Base-by-base conservation (phyloP, 2,329 filamentous ascomycete genomes). In the Cladophialophora psammophila region DNA sequence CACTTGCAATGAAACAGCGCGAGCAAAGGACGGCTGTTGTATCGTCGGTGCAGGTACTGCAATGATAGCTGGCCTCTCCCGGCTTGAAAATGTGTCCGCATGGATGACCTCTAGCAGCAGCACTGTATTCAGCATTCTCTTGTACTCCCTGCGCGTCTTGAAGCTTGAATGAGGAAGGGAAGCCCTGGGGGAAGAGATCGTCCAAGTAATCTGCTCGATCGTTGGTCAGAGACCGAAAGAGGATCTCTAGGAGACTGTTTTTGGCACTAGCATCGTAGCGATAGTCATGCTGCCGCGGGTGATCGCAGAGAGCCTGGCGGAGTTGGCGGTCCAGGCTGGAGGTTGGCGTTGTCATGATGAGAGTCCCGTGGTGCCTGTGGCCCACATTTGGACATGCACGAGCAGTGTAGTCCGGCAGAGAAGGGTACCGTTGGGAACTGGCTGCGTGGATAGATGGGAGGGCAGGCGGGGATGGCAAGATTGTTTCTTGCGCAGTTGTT, bases 61-160 rank as follows among this genome's bases (percentile, higher is more conserved):
- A 99, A 74, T 91, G 87, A 78, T 98, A 99, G 66, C 93, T 94
- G 64, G 93, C 94, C 82, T 99, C 95, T 59, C 94, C 95, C 13
- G 88, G 86, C 80, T 94, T 94, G 85, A 99, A 97, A 69, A 99
- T 98, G 82, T 99, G 96, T 3, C 95, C 96, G 78, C 95, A 99
- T 55, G 93, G 90, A 79, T 96, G 96, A 63, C 96, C 95, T 72
- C 93, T 88, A 13, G 95, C 95, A 6, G 91, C 91, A 72, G 94
- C 91, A 20, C 93, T 95, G 77, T 98, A 99, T 78, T 99, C 96
- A 36, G 94, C 93, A 10, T 95, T 94, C 75, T 97, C 93, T 65
- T 93, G 85, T n/a, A 92, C 92, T 18, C 94, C 94, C 77, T 99
- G 96, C 15, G 94, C 94, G 73, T 92, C 89, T 68, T 91, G 87